Evolutionary conservation across 768 basidiomycete species (phyloP), one percentile per base, ranked within the genome.

Genomic region (Neoboletus brunneissimus): DNA sequence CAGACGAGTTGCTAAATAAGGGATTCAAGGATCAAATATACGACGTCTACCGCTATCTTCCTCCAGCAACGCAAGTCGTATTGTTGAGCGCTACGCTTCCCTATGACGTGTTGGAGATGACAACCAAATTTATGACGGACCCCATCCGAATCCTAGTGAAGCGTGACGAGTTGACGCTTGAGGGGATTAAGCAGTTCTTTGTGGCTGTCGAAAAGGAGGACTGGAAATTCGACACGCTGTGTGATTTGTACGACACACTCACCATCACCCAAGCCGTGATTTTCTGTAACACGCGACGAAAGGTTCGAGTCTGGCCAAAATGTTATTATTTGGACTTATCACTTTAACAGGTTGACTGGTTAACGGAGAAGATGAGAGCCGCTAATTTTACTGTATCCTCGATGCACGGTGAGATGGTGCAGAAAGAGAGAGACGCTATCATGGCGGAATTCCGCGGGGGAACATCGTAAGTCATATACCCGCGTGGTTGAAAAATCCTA

Each of bases 21-120:
- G 96, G 96, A 22, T 98, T 99, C 87, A 96, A 94, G 76, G 95
- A 99, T 72, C 94, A 98, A 76, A 98, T 98, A 69, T 98, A 98
- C 77, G 96, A 99, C 74, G 91, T 98, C 58, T 98, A 97, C 75
- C 90, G 94, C 60, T 95, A 95, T 71, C 88, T 98, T 41, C 96
- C 96, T 31, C 94, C 94, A 27, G 93, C 93, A 50, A 98, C 94
- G 6, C 96, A 98, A 74, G 96, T 98, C 45, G 94, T 99, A 44
- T 81, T 98, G 46, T 83, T 99, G 61, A 96, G 94, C 68, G 94
- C 96, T 43, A 98, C 95, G 27, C 81, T 98, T 59, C 96, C 96
- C 11, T 89, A 94, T 71, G 96, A 99, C 67, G 95, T 99, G 41
- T 74, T 98, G 72, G 96, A 98, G 77, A 97, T 98, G 91, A 98